These are phyloP conservation scores for Bipolaris bicolor DNA, from an alignment of 2,329 filamentous ascomycete genomes.

Conservation along the genomic window DNA sequence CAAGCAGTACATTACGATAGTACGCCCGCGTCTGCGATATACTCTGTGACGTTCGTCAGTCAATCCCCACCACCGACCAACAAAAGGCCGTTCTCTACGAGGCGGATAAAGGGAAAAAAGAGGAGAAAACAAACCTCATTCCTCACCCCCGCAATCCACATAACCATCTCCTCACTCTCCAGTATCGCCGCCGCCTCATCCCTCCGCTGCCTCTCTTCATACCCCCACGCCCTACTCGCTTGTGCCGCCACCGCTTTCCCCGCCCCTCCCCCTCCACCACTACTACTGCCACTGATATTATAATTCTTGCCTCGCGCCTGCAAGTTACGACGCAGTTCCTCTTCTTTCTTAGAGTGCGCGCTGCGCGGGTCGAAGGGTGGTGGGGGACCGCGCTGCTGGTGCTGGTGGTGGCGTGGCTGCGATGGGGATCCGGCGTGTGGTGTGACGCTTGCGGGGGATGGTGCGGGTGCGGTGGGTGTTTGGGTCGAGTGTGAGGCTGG, in stretches of 20 bases:
- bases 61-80: no score
- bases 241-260: slow-evolving; percentile 3
- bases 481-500: no score
- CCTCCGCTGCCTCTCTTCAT: slow-evolving; percentile 35
- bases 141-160: slow-evolving; percentile 40
- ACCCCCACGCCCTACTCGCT: slow-evolving; percentile 19
- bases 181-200: slow-evolving; percentile 43
- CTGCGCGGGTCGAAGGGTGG: neutral
- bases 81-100: no score
- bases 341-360: neutral
- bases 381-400: neutral
- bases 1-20: slow-evolving; percentile 38
- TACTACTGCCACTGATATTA: neutral
- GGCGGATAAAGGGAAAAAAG: no score
- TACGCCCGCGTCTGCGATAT: slow-evolving; percentile 38
- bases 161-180: slow-evolving; percentile 46
- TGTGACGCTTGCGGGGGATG: neutral
- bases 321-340: slow-evolving; percentile 31
- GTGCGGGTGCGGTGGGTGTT: neutral
- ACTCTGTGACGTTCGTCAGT: slow-evolving; percentile 22
- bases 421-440: neutral
- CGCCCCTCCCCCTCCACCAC: neutral
- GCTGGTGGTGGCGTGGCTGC: neutral
- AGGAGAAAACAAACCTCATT: slow-evolving; percentile 40
- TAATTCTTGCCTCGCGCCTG: slow-evolving; percentile 32